Percentiles rank a stretch among this genome's conserved stretches.
phyloP scores from a whole-genome alignment of 768 basidiomycete species.

The Mrakia frigida region DNA sequence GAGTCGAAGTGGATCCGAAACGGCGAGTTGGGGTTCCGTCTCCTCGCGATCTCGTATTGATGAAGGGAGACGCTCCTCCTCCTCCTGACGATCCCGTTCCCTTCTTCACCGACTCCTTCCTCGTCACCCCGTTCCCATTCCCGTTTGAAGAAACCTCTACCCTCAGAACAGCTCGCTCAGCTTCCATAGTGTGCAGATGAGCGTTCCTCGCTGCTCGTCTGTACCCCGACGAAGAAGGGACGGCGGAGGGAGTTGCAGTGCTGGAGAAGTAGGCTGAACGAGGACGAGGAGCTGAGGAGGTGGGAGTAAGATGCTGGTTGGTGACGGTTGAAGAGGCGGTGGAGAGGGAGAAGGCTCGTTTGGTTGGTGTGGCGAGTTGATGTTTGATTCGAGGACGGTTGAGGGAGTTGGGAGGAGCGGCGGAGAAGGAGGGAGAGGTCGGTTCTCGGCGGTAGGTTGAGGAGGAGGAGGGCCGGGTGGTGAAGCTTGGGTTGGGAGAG shows the following conservation, averaged over 20 bases:
- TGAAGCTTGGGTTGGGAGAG: neutral
- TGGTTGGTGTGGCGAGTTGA: neutral
- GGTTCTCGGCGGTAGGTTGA: neutral
- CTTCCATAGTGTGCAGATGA: conserved; percentile 20
- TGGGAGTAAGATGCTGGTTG: neutral
- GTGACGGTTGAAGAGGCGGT: neutral
- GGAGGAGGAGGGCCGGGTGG: neutral
- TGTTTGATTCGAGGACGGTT: conserved; percentile 16
- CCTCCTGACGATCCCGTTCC: neutral
- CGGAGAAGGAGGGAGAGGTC: neutral
- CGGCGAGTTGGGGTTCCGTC: neutral
- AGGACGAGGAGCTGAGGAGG: neutral
- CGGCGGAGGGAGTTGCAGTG: neutral
- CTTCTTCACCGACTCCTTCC: neutral
- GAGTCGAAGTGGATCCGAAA: neutral
- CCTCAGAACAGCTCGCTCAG: neutral
- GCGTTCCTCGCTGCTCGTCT: conserved; percentile 10
- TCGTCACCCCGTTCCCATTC: neutral
- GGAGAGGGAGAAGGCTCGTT: conserved; percentile 7
- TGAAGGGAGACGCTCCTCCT: neutral
- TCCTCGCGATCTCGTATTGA: neutral
- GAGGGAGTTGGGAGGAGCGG: neutral
- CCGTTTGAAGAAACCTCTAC: neutral
- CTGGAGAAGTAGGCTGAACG: neutral
- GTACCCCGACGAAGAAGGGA: neutral